Base-by-base conservation (phyloP, 164 flowering plant species). In the Chimonanthus salicifolius region DNA sequence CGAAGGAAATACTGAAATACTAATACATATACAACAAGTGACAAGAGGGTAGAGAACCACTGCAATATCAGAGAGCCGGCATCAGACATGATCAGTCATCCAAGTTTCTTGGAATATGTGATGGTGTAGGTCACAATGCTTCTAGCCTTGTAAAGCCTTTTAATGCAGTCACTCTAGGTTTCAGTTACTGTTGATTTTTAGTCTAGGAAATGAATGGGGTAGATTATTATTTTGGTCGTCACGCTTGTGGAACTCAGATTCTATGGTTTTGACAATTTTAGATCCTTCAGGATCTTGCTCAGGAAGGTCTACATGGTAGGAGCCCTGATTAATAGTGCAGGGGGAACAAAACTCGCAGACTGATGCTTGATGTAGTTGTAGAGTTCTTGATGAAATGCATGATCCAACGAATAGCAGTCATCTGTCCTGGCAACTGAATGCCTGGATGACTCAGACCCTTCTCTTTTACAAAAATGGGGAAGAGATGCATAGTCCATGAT, bases 391-490 rank as follows among this genome's bases (percentile, higher is more conserved):
- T 90, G 98, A 69, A 94, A 94, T 13, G 84, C 83, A 72, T 92
- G 92, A 74, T 92, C 98, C 74, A 87, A 76, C 18, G 94, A 86
- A 78, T 74, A 92, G 81, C 94, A 90, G 64, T 82, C 84, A 2
- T 71, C 82, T 10, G 54, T 54, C 69, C 74, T 87, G 33, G 33
- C 33, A 33, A 33, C 33, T 49, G 82, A 81, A 77, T 80, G 79
- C n/a, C 82, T 75, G 47, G 97, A 88, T 66, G 94, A 89, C 71
- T 92, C 92, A 44, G 93, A 90, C 6, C 89, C 84, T 82, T 86
- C 89, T 81, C 80, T 84, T 81, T 77, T 84, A 76, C 91, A 89
- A 81, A 90, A 91, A 83, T 88, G 94, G n/a, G 92, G 97, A 62
- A 91, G 94, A 63, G 94, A 85, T 64, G 84, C 80, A 54, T 85